A percentile compares a stretch with the other conserved stretches of the same genome.
Conservation (phyloP, 83 land plant genomes). For the Thuja plicata region DNA sequence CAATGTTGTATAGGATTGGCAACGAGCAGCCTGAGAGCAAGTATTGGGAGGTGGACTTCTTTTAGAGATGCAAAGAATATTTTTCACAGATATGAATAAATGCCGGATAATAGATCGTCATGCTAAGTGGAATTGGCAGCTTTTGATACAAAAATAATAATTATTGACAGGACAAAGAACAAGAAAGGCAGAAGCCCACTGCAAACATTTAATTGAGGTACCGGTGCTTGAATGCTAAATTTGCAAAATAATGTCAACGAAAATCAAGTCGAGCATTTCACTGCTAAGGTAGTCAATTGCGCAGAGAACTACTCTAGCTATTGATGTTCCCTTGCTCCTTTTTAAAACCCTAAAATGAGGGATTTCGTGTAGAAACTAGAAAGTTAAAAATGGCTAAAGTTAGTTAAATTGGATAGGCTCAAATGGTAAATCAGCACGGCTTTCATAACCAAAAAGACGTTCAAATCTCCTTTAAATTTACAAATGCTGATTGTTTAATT, state of each 20-base stretch:
- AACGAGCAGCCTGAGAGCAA: not conserved
- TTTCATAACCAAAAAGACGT: no score
- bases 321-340: not conserved
- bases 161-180: not conserved
- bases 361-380: no score
- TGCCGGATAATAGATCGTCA: not conserved
- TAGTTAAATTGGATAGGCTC: no score
- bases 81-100: not conserved
- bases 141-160: no score
- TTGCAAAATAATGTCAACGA: not conserved
- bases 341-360: not conserved
- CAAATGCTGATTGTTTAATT: no score
- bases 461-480: no score
- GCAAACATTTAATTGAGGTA: not conserved
- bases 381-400: not conserved
- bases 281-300: not conserved
- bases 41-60: not conserved
- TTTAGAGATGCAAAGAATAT: no score
- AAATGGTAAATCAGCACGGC: no score
- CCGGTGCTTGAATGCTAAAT: not conserved
- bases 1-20: not conserved
- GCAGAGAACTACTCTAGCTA: not conserved
- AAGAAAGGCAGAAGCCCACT: not conserved
- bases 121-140: not conserved
- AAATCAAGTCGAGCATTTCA: not conserved